Conservation (phyloP, 441 rosid species). For the Populus hybrid region DNA sequence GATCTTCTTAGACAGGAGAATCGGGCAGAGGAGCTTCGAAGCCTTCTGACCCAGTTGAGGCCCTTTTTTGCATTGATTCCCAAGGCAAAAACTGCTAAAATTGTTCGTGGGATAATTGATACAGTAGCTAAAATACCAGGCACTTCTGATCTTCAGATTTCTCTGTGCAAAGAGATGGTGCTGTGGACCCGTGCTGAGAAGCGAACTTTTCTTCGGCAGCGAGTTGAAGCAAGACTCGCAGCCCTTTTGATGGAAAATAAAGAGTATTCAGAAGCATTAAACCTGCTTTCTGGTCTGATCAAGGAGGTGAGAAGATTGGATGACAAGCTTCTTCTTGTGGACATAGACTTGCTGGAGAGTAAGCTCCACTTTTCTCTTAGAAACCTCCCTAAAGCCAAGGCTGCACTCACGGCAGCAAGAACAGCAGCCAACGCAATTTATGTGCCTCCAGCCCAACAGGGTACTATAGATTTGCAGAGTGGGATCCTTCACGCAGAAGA, state of each 20-base stretch:
- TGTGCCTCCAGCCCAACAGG: constrained; percentile 93
- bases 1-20: constrained; percentile 76
- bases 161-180: constrained; percentile 91
- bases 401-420: constrained; percentile 94
- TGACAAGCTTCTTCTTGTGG: constrained; percentile 91
- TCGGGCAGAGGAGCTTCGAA: constrained; percentile 74
- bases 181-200: constrained; percentile 91
- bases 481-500: constrained; percentile 98
- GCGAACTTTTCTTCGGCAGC: constrained; percentile 86
- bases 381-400: constrained; percentile 93
- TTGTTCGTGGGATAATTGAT: constrained; percentile 78
- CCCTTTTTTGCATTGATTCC: constrained; percentile 85
- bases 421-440: constrained; percentile 96
- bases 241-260: constrained; percentile 86
- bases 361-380: constrained; percentile 87
- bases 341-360: constrained; percentile 85
- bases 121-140: constrained; percentile 89
- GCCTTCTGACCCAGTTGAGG: constrained; percentile 69
- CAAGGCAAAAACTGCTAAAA: constrained; percentile 92
- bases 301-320: constrained; percentile 94
- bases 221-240: constrained; percentile 93
- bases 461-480: constrained; percentile 89
- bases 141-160: constrained; percentile 80
- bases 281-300: constrained; percentile 57
- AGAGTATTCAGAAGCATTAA: constrained; percentile 72